phyloP scores from a whole-genome alignment of 495 filamentous ascomycete species.

The Lepidopterella palustris region DNA sequence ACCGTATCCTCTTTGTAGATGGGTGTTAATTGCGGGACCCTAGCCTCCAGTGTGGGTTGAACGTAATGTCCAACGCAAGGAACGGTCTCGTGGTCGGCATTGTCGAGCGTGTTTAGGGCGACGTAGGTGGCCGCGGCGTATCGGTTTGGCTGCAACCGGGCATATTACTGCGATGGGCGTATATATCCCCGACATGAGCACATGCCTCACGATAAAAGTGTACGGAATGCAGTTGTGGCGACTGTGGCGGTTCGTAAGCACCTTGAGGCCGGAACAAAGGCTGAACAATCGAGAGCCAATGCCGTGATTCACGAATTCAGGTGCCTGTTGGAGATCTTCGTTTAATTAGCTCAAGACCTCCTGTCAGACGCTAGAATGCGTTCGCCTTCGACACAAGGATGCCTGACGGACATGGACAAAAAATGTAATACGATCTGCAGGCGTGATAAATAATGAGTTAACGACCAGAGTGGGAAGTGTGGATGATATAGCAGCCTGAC shows the following conservation, averaged over 20 bases:
- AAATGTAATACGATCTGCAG: conserved; percentile 1
- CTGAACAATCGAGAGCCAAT: neutral
- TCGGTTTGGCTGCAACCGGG: neutral
- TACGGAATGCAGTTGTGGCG: neutral
- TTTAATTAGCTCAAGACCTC: conserved; percentile 1
- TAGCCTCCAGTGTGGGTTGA: neutral
- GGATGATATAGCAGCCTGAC: neutral
- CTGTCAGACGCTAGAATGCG: neutral
- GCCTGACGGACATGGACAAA: neutral
- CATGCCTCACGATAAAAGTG: neutral
- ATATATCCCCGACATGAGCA: neutral
- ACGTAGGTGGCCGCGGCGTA: neutral
- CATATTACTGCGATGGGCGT: neutral
- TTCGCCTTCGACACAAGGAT: neutral
- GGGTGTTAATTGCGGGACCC: neutral
- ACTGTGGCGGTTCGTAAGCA: neutral
- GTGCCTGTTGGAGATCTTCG: neutral
- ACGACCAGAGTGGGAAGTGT: neutral
- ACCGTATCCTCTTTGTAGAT: neutral
- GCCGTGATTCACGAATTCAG: neutral
- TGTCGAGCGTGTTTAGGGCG: neutral
- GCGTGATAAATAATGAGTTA: neutral
- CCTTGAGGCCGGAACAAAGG: neutral
- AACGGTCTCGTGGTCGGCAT: neutral
- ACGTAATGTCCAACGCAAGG: neutral